These are phyloP conservation scores for Colletotrichum sp. DNA, from an alignment of 2,329 filamentous ascomycete species.

Conservation along the genomic window DNA sequence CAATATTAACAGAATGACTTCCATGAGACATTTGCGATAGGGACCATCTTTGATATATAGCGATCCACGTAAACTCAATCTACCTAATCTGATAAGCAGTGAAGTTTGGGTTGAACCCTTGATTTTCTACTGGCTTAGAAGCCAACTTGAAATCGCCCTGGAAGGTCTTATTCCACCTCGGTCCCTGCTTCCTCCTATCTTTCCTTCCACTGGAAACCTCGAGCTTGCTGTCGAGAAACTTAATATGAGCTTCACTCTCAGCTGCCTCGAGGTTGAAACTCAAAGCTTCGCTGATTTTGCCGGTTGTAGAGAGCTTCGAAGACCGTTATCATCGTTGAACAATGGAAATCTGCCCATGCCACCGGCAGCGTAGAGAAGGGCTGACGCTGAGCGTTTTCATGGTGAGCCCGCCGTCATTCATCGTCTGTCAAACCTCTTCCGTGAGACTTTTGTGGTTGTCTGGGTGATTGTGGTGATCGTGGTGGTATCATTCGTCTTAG, in stretches of 20 bases:
- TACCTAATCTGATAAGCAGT: rapidly evolving
- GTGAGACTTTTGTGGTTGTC: neutral
- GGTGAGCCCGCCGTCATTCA: neutral
- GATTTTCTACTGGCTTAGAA: neutral
- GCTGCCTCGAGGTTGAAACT: rapidly evolving
- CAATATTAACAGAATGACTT: neutral
- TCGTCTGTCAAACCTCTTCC: neutral
- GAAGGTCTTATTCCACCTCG: neutral
- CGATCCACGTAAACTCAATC: neutral
- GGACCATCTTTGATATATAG: rapidly evolving
- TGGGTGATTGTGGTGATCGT: neutral
- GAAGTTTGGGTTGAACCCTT: neutral
- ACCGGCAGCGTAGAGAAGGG: too few species aligned
- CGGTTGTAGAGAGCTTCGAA: rapidly evolving
- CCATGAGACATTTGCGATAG: neutral
- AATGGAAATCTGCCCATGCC: neutral
- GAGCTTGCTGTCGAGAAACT: rapidly evolving
- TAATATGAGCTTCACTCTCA: neutral
- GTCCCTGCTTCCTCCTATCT: rapidly evolving
- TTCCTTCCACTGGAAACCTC: neutral
- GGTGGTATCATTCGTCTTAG: neutral
- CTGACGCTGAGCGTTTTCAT: neutral
- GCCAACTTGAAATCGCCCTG: neutral
- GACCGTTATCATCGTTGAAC: neutral
- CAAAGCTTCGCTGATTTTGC: rapidly evolving